phyloP scores from a whole-genome alignment of 78 protist genomes.

The Monosiga brevicollis region DNA sequence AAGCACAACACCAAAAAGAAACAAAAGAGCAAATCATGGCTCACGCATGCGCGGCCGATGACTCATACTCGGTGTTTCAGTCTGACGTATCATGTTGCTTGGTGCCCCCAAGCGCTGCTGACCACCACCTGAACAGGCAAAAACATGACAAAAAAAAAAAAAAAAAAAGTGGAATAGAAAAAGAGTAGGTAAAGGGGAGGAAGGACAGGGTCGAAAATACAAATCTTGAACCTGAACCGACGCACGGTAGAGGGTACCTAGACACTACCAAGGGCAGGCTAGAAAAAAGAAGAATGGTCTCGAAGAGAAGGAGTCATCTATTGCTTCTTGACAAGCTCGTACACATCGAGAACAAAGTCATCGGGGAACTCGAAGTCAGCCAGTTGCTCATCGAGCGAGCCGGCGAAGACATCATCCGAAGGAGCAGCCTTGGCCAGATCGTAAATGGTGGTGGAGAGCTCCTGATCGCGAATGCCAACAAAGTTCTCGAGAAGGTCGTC shows the following conservation, averaged over 20 bases:
- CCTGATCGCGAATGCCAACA: constrained; percentile 4
- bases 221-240: neutral
- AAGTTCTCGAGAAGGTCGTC: constrained; percentile 4
- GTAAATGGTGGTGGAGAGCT: neutral
- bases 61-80: no score
- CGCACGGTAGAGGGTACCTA: neutral
- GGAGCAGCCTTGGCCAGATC: neutral
- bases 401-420: neutral
- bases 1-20: neutral
- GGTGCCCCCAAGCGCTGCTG: neutral
- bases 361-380: constrained; percentile 6
- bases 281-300: neutral
- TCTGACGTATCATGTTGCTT: no score
- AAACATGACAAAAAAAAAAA: neutral
- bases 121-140: neutral
- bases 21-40: neutral
- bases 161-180: neutral
- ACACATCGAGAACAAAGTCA: neutral
- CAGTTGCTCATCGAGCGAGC: neutral
- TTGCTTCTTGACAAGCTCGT: neutral
- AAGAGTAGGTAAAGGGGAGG: neutral
- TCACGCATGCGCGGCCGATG: neutral
- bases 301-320: neutral
- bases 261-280: neutral
- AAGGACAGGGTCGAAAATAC: neutral